These are phyloP conservation scores for Porogramme epimiltina DNA, from an alignment of 1,284 basidiomycete species.

Conservation along the genomic window DNA sequence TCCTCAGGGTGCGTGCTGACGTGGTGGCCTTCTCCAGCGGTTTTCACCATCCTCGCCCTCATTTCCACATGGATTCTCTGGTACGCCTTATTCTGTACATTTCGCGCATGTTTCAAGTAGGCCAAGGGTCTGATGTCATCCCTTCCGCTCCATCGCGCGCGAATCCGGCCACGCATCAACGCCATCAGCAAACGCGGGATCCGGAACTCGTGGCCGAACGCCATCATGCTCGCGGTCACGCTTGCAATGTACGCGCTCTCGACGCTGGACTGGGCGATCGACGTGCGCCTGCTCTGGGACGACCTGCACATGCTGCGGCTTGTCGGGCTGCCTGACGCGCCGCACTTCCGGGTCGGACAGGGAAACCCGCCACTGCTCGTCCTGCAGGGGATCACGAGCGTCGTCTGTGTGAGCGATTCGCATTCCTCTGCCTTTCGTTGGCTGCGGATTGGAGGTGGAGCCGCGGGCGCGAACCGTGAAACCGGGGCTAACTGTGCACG, in stretches of 20 bases:
- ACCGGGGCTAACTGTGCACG: neutral
- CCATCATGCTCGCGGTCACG: conserved; percentile 6
- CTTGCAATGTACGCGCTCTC: conserved; percentile 11
- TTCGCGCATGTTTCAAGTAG: neutral
- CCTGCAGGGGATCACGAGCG: conserved; percentile 11
- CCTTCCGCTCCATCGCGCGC: neutral
- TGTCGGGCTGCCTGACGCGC: neutral
- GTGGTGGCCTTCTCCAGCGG: neutral
- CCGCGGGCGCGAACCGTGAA: too few relatives aligned
- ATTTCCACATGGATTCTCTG: conserved; percentile 5
- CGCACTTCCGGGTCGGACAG: neutral
- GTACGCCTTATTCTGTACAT: neutral
- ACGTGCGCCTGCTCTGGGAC: conserved; percentile 8
- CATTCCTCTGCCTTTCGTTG: neutral
- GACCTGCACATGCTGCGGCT: conserved; percentile 4
- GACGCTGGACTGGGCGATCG: conserved; percentile 14
- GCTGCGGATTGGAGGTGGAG: too few relatives aligned
- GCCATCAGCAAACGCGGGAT: conserved; percentile 7
- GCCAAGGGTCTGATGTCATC: too few relatives aligned
- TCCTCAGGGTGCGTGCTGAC: too few relatives aligned
- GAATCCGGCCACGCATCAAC: neutral
- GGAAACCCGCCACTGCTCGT: conserved; percentile 5
- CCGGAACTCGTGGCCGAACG: conserved; percentile 3
- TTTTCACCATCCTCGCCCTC: conserved; percentile 10
- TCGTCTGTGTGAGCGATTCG: conserved; percentile 10